Percentiles rank a stretch among this genome's conserved stretches.
These are phyloP conservation scores for Globisporangium barbulae DNA, from an alignment of 352 stramenopile species.

Conservation along the genomic window DNA sequence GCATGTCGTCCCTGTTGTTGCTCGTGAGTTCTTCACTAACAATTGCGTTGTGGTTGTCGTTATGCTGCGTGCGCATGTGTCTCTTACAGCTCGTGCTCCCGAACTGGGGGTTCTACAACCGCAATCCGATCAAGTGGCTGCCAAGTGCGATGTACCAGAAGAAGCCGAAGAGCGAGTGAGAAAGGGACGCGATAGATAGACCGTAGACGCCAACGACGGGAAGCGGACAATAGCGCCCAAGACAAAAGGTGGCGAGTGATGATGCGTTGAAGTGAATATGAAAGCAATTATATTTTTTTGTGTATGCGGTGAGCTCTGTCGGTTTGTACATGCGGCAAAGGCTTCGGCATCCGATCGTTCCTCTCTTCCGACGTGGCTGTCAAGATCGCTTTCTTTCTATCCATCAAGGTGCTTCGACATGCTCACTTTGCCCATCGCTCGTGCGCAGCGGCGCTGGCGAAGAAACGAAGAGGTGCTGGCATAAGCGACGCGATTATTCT, in stretches of 20 bases:
- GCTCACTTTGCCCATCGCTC: neutral
- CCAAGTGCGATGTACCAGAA: constrained; percentile 75
- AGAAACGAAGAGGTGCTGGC: no score
- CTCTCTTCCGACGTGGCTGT: neutral
- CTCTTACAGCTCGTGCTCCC: constrained; percentile 55
- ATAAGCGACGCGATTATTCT: constrained; percentile 18
- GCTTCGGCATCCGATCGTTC: neutral
- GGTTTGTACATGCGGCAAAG: constrained; percentile 2
- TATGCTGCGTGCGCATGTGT: neutral
- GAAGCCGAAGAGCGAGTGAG: constrained; percentile 38
- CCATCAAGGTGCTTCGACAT: neutral
- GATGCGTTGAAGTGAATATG: constrained; percentile 7
- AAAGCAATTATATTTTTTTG: constrained; percentile 7
- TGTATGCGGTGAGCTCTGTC: neutral
- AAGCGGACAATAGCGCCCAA: neutral
- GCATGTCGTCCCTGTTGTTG: neutral
- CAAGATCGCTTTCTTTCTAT: neutral
- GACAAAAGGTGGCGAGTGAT: neutral
- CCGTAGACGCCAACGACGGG: neutral
- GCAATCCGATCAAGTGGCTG: constrained; percentile 79
- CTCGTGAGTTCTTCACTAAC: neutral
- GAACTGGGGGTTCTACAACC: constrained; percentile 85
- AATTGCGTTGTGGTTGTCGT: neutral
- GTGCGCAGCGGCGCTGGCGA: neutral
- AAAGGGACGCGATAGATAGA: neutral